These are phyloP conservation scores for Nemania serpens DNA, from an alignment of 2,329 filamentous ascomycete species.

Conservation along the genomic window DNA sequence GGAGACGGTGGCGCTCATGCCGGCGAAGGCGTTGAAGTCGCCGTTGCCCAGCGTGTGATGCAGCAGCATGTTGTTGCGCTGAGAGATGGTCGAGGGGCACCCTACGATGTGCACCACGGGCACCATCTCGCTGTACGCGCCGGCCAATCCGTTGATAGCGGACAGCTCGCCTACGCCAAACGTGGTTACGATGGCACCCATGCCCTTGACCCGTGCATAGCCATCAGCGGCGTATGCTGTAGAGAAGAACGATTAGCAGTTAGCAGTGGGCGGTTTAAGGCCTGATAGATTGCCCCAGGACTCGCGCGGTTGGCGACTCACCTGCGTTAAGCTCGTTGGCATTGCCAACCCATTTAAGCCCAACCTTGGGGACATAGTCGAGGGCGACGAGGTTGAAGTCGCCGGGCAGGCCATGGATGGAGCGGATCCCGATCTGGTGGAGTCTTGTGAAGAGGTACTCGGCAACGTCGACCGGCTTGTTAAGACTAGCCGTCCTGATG, in stretches of 20 bases:
- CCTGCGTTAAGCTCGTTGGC: slow-evolving; percentile 76
- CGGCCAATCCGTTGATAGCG: slow-evolving; percentile 73
- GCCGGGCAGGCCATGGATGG: slow-evolving; percentile 71
- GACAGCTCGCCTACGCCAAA: slow-evolving; percentile 79
- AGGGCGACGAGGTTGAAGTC: slow-evolving; percentile 74
- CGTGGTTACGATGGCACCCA: slow-evolving; percentile 72
- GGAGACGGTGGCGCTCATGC: slow-evolving; percentile 76
- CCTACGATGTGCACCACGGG: slow-evolving; percentile 67
- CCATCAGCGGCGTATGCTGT: slow-evolving; percentile 78
- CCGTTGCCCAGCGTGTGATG: slow-evolving; percentile 78
- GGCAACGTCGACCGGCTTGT: slow-evolving; percentile 62
- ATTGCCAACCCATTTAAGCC: slow-evolving; percentile 69
- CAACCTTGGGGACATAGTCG: slow-evolving; percentile 65
- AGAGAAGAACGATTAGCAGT: slow-evolving; percentile 2
- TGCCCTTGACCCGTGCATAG: slow-evolving; percentile 74
- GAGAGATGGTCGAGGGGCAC: slow-evolving; percentile 52
- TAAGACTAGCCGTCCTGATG: slow-evolving; percentile 49
- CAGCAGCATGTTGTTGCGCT: slow-evolving; percentile 53
- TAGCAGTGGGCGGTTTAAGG: background rate
- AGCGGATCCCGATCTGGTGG: slow-evolving; percentile 65
- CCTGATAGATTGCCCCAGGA: too few relatives aligned
- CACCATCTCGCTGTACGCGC: slow-evolving; percentile 74
- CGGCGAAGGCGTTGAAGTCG: slow-evolving; percentile 80
- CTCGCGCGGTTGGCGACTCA: slow-evolving; percentile 41
- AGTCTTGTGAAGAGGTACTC: slow-evolving; percentile 71